phyloP scores from a whole-genome alignment of 2,329 filamentous ascomycete genomes.

The Truncatella angustata region DNA sequence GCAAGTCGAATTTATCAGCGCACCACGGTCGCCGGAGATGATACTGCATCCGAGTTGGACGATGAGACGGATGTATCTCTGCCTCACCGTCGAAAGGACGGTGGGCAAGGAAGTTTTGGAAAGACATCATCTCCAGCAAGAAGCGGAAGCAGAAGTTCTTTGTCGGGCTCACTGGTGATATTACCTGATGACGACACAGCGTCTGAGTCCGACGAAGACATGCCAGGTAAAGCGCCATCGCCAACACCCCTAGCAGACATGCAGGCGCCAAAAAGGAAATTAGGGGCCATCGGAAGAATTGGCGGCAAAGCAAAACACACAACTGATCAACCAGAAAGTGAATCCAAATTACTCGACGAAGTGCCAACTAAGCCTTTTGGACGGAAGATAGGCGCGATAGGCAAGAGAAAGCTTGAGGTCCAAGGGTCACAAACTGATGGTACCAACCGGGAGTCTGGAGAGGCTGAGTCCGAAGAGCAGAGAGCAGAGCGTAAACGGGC shows the following conservation, averaged over 20 bases:
- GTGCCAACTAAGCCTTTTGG: neutral
- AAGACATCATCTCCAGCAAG: slow-evolving; percentile 12
- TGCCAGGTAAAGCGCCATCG: neutral
- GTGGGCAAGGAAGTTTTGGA: slow-evolving; percentile 26
- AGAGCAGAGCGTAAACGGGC: slow-evolving; percentile 48
- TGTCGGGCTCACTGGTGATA: neutral
- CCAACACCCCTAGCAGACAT: neutral
- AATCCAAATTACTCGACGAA: slow-evolving; percentile 11
- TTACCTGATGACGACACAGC: slow-evolving; percentile 9
- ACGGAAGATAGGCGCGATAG: slow-evolving; percentile 2
- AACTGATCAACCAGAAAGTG: slow-evolving; percentile 18
- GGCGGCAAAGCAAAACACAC: slow-evolving; percentile 8
- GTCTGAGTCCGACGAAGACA: slow-evolving; percentile 13
- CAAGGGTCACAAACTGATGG: neutral
- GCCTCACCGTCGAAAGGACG: slow-evolving; percentile 3
- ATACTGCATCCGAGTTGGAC: slow-evolving; percentile 29
- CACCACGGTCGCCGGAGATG: slow-evolving; percentile 19
- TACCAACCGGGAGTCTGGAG: slow-evolving; percentile 8
- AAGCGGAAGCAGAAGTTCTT: neutral
- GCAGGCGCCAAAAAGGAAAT: neutral
- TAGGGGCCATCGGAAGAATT: slow-evolving; percentile 10
- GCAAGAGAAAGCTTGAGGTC: slow-evolving; percentile 4
- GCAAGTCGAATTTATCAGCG: slow-evolving; percentile 17
- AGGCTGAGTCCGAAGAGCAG: slow-evolving; percentile 27
- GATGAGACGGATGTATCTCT: slow-evolving; percentile 18